Evolutionary conservation across 495 filamentous ascomycete genomes (phyloP).

Genomic region (Penicillium herquei): DNA sequence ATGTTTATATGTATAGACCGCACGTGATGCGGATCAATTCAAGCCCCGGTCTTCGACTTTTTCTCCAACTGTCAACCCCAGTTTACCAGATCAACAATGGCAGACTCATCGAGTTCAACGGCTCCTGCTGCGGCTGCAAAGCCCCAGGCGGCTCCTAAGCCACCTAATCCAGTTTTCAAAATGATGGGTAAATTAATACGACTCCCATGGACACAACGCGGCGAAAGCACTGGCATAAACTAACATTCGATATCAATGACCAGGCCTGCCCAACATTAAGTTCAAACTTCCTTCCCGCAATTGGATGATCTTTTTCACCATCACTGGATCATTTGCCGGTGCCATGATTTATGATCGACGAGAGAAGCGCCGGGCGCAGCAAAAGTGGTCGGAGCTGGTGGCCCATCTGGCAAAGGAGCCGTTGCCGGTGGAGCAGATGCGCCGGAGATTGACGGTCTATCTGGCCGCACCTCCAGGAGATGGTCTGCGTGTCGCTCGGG

Average conservation of each 20-base stretch:
- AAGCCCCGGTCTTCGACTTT: slow-evolving; percentile 16
- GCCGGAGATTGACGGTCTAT: slow-evolving; percentile 83
- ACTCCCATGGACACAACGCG: neutral
- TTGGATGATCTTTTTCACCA: slow-evolving; percentile 90
- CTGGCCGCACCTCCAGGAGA: slow-evolving; percentile 84
- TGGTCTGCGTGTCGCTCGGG: slow-evolving; percentile 74
- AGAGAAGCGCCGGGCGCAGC: slow-evolving; percentile 76
- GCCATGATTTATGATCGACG: slow-evolving; percentile 86
- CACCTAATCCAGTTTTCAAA: slow-evolving; percentile 64
- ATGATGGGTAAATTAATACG: slow-evolving; percentile 61
- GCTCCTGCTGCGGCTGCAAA: slow-evolving; percentile 28
- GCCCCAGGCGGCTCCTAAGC: slow-evolving; percentile 43
- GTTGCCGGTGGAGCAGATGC: slow-evolving; percentile 65
- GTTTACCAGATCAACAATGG: slow-evolving; percentile 23
- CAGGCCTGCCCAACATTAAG: slow-evolving; percentile 72
- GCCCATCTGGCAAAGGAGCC: slow-evolving; percentile 82
- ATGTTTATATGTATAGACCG: neutral
- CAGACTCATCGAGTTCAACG: slow-evolving; percentile 37
- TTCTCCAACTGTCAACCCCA: slow-evolving; percentile 14
- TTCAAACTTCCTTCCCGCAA: slow-evolving; percentile 91
- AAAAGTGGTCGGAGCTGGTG: slow-evolving; percentile 84
- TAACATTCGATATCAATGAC: slow-evolving; percentile 8
- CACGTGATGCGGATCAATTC: slow-evolving; percentile 23
- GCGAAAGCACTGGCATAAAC: neutral
- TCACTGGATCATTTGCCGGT: slow-evolving; percentile 73